A percentile compares a stretch with the other conserved stretches of the same genome.
Evolutionary conservation across 306 rosid genomes (phyloP).

Genomic region (Oxytropis ochrocephala): DNA sequence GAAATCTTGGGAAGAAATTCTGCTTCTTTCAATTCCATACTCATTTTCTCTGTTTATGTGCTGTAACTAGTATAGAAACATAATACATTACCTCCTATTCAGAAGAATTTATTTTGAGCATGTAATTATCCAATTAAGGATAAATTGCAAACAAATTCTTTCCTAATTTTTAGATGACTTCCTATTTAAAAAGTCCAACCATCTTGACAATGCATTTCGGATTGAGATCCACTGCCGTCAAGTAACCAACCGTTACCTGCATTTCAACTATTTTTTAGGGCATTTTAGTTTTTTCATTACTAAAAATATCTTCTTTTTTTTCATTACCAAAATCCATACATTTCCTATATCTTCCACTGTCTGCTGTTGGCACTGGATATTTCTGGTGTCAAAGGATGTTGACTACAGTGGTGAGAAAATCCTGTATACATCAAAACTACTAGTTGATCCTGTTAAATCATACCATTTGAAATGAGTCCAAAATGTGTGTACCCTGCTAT

Average conservation of each 20-base stretch:
- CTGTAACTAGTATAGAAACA: not conserved
- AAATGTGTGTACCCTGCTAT: not conserved
- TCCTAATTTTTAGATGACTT: not conserved
- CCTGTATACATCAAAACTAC: not conserved
- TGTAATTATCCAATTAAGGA: not conserved
- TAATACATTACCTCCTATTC: not conserved
- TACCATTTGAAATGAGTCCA: not conserved
- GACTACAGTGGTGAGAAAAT: not conserved
- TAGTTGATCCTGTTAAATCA: not conserved
- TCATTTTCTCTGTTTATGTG: not conserved
- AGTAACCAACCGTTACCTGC: no score
- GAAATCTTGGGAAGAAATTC: not conserved
- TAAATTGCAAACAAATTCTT: not conserved
- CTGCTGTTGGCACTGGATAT: not conserved
- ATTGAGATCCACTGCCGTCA: no score
- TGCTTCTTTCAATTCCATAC: conserved; percentile 17
- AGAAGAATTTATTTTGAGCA: not conserved
- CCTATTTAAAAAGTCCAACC: not conserved
- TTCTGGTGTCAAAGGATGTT: not conserved
- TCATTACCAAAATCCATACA: not conserved
- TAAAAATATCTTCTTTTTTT: no score
- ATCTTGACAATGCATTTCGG: not conserved
- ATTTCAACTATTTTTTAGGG: no score
- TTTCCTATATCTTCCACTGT: not conserved
- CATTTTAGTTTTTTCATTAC: no score